A percentile compares a stretch with the other conserved stretches of the same genome.
Conservation (phyloP, 2,329 filamentous ascomycete species). For the Zasmidium cellare region DNA sequence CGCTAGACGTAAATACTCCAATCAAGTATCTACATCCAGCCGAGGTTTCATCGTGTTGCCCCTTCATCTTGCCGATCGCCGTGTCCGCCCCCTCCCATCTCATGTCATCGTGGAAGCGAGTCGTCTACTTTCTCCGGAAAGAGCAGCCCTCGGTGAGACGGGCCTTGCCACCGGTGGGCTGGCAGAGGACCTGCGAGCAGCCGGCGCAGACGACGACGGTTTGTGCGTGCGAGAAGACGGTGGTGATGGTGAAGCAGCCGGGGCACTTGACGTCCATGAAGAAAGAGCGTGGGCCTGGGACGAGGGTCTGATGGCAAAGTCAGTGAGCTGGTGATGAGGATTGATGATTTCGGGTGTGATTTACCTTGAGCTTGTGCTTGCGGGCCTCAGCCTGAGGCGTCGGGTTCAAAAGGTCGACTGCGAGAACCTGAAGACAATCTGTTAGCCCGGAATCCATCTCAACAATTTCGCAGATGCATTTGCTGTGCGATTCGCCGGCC, state of each 20-base stretch:
- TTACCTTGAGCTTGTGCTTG: slow-evolving; percentile 99
- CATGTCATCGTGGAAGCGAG: slow-evolving; percentile 27
- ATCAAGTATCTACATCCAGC: background rate
- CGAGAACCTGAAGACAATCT: slow-evolving; percentile 77
- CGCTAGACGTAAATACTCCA: background rate
- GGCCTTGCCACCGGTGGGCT: slow-evolving; percentile 98
- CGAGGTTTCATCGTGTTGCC: background rate
- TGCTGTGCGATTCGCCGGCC: slow-evolving; percentile 2
- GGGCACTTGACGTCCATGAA: slow-evolving; percentile 99
- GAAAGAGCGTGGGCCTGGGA: slow-evolving; percentile 96
- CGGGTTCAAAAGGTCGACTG: slow-evolving; percentile 99
- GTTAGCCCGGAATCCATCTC: slow-evolving; percentile 24
- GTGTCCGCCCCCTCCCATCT: slow-evolving; percentile 19
- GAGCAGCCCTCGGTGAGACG: slow-evolving; percentile 99
- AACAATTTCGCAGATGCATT: background rate
- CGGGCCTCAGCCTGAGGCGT: slow-evolving; percentile 94
- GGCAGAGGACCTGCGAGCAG: slow-evolving; percentile 99
- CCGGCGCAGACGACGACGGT: slow-evolving; percentile 99
- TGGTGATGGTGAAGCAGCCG: slow-evolving; percentile 99
- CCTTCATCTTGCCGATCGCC: background rate
- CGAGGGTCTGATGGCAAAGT: slow-evolving; percentile 55
- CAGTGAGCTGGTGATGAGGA: slow-evolving; percentile 3
- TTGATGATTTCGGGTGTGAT: slow-evolving; percentile 1
- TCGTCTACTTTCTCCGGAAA: slow-evolving; percentile 98
- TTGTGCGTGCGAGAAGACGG: slow-evolving; percentile 99